Percentiles rank a stretch among this genome's conserved stretches.
phyloP scores from a whole-genome alignment of 2,329 filamentous ascomycete species.

The Microsporum ferrugineum region DNA sequence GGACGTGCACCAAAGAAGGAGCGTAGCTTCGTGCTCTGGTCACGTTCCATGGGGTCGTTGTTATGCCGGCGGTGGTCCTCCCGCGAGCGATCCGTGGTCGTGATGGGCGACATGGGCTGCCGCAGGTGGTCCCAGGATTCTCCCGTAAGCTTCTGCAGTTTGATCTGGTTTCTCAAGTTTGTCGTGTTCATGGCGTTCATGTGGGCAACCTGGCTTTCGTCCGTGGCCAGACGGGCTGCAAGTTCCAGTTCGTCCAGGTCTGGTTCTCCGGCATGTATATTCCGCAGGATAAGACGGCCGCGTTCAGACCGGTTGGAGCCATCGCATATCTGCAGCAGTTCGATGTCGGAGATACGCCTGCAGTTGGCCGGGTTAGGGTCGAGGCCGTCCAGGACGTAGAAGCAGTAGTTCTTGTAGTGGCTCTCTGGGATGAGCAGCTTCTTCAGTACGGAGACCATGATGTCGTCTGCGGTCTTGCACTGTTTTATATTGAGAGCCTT shows the following conservation, averaged over 20 bases:
- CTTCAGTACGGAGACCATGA: constrained; percentile 76
- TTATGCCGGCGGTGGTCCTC: constrained; percentile 37
- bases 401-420: constrained; percentile 90
- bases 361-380: constrained; percentile 74
- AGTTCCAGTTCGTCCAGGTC: constrained; percentile 75
- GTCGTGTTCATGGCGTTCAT: constrained; percentile 47
- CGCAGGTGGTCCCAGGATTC: constrained; percentile 77
- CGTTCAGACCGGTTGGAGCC: constrained; percentile 75
- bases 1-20: constrained; percentile 81
- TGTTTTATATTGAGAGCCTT: constrained; percentile 90
- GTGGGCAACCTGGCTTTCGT: constrained; percentile 69
- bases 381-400: constrained; percentile 79
- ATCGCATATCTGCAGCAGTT: constrained; percentile 83
- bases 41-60: constrained; percentile 8
- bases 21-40: constrained; percentile 31
- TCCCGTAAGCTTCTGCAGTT: constrained; percentile 79
- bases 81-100: constrained; percentile 30
- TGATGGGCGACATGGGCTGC: constrained; percentile 70
- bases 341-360: constrained; percentile 70
- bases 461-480: constrained; percentile 83
- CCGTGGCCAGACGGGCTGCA: constrained; percentile 77
- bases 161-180: constrained; percentile 70
- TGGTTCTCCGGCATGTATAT: constrained; percentile 85
- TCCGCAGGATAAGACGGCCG: constrained; percentile 78
- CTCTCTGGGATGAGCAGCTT: constrained; percentile 84